Base-by-base conservation (phyloP, 257 asterid species). In the Coffea eugenioides region DNA sequence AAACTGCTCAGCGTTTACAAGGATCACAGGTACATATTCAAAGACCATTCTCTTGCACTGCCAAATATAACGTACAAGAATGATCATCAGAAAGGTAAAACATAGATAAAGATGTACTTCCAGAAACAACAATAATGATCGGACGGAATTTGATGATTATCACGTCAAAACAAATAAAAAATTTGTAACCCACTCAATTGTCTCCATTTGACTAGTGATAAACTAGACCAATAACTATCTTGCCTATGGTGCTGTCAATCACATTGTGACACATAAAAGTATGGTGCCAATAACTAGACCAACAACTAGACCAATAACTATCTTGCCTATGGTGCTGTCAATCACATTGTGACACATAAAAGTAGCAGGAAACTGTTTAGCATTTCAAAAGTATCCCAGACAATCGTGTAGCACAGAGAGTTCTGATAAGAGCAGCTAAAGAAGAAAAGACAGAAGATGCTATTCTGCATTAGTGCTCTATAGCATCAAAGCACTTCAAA, bases 1-100 rank as follows among this genome's bases (percentile, higher is more conserved):
- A 90, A 90, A 91, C 67, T 94, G 87, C 90, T 96, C 96, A 0
- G 97, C 95, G 43, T 94, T 92, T 52, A 89, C 77, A 12, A 96
- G 92, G 83, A 96, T 84, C 77, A 89, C 52, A 23, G 99, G 98
- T 1, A 89, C 93, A 67, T 94, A 96, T 87, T 94, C 97, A 41
- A 94, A 90, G 23, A 94, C 98, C 74, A 96, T 70, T 85, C 84
- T 89, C 93, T 96, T 94, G 69, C 99, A 96, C 99, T 96, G 94
- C 85, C 82, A 77, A 27, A n/a, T n/a, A n/a, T n/a, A n/a, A n/a
- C n/a, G n/a, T n/a, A n/a, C n/a, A n/a, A n/a, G n/a, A n/a, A n/a
- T n/a, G n/a, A n/a, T n/a, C n/a, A n/a, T n/a, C n/a, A n/a, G n/a
- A n/a, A n/a, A n/a, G n/a, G n/a, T n/a, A n/a, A n/a, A n/a, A n/a